Evolutionary conservation across 2,329 filamentous ascomycete species (phyloP).

Genomic region (Ciborinia camelliae): DNA sequence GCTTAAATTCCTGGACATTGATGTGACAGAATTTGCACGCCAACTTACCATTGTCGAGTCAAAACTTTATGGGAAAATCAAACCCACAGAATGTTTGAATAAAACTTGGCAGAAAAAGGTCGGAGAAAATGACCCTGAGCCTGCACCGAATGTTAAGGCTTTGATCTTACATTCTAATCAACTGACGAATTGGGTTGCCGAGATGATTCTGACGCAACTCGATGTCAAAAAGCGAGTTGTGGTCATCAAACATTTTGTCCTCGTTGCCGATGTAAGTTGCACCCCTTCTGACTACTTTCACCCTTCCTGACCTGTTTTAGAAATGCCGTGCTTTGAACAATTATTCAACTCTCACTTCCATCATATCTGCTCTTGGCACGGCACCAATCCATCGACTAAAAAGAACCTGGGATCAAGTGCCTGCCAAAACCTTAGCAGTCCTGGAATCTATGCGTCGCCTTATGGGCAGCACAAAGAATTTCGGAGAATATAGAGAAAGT

Average conservation of each 20-base stretch:
- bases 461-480: slow-evolving; percentile 98
- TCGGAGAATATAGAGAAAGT: slow-evolving; percentile 91
- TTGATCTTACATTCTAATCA: slow-evolving; percentile 97
- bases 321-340: slow-evolving; percentile 95
- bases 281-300: slow-evolving; percentile 17
- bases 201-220: slow-evolving; percentile 94
- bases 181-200: slow-evolving; percentile 98
- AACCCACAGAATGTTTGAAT: slow-evolving; percentile 91
- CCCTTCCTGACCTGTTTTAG: slow-evolving; percentile 45
- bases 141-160: slow-evolving; percentile 90
- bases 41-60: slow-evolving; percentile 97
- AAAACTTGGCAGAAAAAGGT: slow-evolving; percentile 99
- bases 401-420: slow-evolving; percentile 91
- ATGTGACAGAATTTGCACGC: slow-evolving; percentile 92
- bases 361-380: slow-evolving; percentile 92
- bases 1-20: slow-evolving; percentile 96
- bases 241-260: slow-evolving; percentile 97
- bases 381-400: slow-evolving; percentile 92
- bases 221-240: slow-evolving; percentile 95
- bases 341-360: slow-evolving; percentile 94
- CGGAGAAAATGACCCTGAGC: slow-evolving; percentile 73
- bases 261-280: slow-evolving; percentile 84
- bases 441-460: slow-evolving; percentile 89
- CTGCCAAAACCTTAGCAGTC: slow-evolving; percentile 73
- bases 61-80: slow-evolving; percentile 90